Evolutionary conservation across 352 stramenopile genomes (phyloP), one percentile per base, ranked within the genome.

Genomic region (Phytopythium mirpurense): DNA sequence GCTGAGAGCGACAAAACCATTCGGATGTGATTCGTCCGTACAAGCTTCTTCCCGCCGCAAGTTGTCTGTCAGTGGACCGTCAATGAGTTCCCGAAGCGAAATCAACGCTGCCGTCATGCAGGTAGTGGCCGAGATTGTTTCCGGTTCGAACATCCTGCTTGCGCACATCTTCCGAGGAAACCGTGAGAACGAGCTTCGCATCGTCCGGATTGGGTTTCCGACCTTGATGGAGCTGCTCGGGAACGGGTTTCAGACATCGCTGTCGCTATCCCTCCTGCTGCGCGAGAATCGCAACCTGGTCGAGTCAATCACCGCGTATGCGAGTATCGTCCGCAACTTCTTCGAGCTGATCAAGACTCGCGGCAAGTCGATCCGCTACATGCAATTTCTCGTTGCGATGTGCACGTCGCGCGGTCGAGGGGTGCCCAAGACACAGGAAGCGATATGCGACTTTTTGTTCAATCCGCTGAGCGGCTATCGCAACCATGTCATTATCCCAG

Each of bases 301-400:
- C 35, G 79, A 90, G 49, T 90, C 75, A 34, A 88, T 87, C 34
- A 82, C 72, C 15, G 75, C 65, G 12, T 90, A 82, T 40, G 59
- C 63, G 1, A 66, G 65, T 16, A 85, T 87, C 27, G 78, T 86
- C 16, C 62, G 74, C 7, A 85, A 71, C 34, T 90, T 88, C 55
- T 84, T 90, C 43, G 72, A 86, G 27, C 41, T 90, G n/a, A 90
- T 90, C 59, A 78, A 75, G 45, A 72, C 72, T 11, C 61, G 74
- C 38, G 76, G 79, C 11, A 82, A 80, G 41, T 88, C 76, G 0
- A 85, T 88, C 31, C 72, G 79, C 12, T 90, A 86, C 45, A 74
- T 90, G 68, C 79, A 90, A 51, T 90, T 86, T 57, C 56, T 90
- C 23, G 76, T 86, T 26, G 76, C 78, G 16, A 57, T 88, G 52